Evolutionary conservation across 345 rosid genomes (phyloP).

Genomic region (Populus euphratica): DNA sequence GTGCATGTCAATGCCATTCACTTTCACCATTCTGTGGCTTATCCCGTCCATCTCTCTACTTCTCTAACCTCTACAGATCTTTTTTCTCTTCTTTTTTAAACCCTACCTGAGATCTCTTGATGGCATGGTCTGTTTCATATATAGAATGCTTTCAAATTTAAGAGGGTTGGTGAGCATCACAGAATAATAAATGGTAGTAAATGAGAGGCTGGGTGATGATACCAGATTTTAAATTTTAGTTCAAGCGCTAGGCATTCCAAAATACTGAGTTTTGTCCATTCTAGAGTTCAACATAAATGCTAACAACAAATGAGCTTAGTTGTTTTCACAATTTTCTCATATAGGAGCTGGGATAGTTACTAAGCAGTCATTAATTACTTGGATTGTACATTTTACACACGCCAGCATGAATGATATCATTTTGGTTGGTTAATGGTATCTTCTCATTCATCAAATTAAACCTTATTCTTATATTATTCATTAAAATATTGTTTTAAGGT

Average conservation of each 20-base stretch:
- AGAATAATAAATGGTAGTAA: background rate
- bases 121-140: background rate
- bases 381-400: too few species aligned
- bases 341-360: background rate
- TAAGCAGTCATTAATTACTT: background rate
- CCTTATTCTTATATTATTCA: background rate
- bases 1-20: slow-evolving; percentile 74
- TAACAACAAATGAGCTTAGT: background rate
- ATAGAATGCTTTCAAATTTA: background rate
- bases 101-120: background rate
- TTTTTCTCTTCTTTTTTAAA: background rate
- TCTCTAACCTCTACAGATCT: too few species aligned
- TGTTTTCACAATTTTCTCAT: too few species aligned
- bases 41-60: slow-evolving; percentile 43
- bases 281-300: background rate
- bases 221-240: background rate
- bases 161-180: background rate
- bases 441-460: background rate
- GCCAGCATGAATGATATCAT: background rate
- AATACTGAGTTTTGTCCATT: background rate
- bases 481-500: background rate
- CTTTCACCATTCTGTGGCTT: slow-evolving; percentile 45
- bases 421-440: background rate
- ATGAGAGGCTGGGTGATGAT: background rate
- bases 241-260: background rate